Conservation (phyloP, 1,139 yeast genomes). For the Suhomyces kunorum region DNA sequence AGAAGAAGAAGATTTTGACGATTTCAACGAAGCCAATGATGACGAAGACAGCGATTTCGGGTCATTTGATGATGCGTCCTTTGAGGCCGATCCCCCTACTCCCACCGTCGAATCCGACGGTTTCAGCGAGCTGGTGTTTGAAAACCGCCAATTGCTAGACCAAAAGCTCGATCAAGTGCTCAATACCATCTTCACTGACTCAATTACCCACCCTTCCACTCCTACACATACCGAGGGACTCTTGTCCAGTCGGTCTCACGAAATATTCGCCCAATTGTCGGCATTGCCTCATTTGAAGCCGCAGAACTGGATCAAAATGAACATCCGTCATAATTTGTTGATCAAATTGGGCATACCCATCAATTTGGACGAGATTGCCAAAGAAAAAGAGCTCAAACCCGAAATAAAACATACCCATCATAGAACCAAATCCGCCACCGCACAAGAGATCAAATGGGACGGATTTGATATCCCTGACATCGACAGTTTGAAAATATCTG, state of each 20-base stretch:
- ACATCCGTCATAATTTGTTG: constrained; percentile 56
- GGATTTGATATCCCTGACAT: constrained; percentile 31
- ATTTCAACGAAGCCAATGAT: constrained; percentile 28
- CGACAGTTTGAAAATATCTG: constrained; percentile 23
- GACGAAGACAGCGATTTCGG: constrained; percentile 27
- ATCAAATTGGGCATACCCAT: constrained; percentile 61
- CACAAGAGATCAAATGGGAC: constrained; percentile 37
- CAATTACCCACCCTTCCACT: background rate
- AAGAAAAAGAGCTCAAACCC: constrained; percentile 7
- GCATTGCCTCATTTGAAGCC: constrained; percentile 48
- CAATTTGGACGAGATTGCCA: constrained; percentile 51
- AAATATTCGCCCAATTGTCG: constrained; percentile 38
- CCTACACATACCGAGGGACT: constrained; percentile 11
- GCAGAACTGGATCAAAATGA: constrained; percentile 59
- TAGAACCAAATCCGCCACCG: constrained; percentile 30
- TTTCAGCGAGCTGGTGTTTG: constrained; percentile 13
- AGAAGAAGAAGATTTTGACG: constrained; percentile 33
- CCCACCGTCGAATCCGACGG: constrained; percentile 2
- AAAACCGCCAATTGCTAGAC: constrained; percentile 18
- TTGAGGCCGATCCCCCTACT: constrained; percentile 25
- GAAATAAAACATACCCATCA: constrained; percentile 6
- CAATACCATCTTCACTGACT: constrained; percentile 24
- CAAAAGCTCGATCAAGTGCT: constrained; percentile 23
- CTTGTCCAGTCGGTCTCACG: constrained; percentile 27
- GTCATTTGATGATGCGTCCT: constrained; percentile 44